Percentiles rank a stretch among this genome's conserved stretches.
Evolutionary conservation across 257 asterid species (phyloP).

Genomic region (Perilla frutescens): DNA sequence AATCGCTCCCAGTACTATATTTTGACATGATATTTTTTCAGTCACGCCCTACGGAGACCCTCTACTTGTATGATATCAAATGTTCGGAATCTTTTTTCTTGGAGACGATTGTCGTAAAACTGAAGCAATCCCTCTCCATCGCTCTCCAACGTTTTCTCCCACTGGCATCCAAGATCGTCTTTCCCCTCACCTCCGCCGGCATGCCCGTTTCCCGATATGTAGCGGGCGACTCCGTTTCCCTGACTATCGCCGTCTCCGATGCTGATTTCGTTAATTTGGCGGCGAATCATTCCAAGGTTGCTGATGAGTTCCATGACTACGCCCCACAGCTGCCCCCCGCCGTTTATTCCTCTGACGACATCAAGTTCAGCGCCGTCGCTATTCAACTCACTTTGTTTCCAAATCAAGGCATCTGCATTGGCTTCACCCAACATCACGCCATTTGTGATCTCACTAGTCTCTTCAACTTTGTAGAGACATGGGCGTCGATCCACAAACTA

Average conservation of each 20-base stretch:
- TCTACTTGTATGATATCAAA: conserved; percentile 11
- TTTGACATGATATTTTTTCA: conserved; percentile 7
- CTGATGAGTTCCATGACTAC: conserved; percentile 38
- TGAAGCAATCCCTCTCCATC: background rate
- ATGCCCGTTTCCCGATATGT: background rate
- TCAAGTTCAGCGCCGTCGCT: background rate
- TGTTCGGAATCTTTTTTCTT: conserved; percentile 5
- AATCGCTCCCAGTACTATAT: background rate
- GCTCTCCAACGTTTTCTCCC: conserved; percentile 16
- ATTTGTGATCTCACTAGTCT: background rate
- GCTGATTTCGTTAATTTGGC: conserved; percentile 33
- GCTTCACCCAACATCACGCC: conserved; percentile 11
- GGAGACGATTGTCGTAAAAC: background rate
- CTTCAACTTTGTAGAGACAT: background rate
- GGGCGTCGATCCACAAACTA: conserved; percentile 20
- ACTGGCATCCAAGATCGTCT: conserved; percentile 7
- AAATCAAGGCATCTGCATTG: background rate
- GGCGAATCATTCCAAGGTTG: conserved; percentile 31
- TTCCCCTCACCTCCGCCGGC: background rate
- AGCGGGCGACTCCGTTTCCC: conserved; percentile 12
- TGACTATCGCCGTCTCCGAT: conserved; percentile 35
- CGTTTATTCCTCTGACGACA: background rate
- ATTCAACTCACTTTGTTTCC: conserved; percentile 28
- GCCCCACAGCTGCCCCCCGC: conserved; percentile 37
- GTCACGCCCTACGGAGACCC: background rate